Percentiles rank a stretch among this genome's conserved stretches.
phyloP scores from a whole-genome alignment of 2,329 filamentous ascomycete genomes.

The Fusarium haematococcum region DNA sequence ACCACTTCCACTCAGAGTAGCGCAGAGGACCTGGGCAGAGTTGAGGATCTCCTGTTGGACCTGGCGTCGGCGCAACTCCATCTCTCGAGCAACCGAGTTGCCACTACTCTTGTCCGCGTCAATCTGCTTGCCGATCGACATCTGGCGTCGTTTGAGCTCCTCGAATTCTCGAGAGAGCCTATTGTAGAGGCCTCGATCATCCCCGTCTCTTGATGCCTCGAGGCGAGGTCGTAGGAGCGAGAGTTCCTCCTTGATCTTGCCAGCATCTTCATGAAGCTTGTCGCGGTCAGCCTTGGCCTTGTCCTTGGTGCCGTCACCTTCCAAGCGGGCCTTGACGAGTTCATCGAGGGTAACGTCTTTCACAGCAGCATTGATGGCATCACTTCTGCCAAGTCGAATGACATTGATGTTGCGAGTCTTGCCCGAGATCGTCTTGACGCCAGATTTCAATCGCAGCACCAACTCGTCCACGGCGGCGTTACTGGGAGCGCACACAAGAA shows the following conservation, averaged over 20 bases:
- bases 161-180: conserved; percentile 82
- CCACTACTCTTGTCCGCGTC: conserved; percentile 89
- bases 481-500: conserved; percentile 97
- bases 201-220: conserved; percentile 71
- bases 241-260: conserved; percentile 80
- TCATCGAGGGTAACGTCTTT: conserved; percentile 94
- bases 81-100: conserved; percentile 83
- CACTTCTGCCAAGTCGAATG: conserved; percentile 87
- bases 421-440: conserved; percentile 82
- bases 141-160: conserved; percentile 80
- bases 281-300: conserved; percentile 68
- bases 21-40: conserved; percentile 91
- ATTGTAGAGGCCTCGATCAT: conserved; percentile 60
- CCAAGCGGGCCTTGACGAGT: conserved; percentile 81
- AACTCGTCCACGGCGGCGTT: conserved; percentile 98
- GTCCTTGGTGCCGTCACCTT: conserved; percentile 68
- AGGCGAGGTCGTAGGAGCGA: conserved; percentile 77
- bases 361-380: conserved; percentile 91
- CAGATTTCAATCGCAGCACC: conserved; percentile 90
- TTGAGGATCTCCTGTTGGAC: conserved; percentile 93
- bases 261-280: conserved; percentile 72
- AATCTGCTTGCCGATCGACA: conserved; percentile 80
- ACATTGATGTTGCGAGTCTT: conserved; percentile 83
- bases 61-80: conserved; percentile 84
- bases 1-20: conserved; percentile 93